phyloP scores from a whole-genome alignment of 169 alveolate species.

The Cryptosporidium canis region DNA sequence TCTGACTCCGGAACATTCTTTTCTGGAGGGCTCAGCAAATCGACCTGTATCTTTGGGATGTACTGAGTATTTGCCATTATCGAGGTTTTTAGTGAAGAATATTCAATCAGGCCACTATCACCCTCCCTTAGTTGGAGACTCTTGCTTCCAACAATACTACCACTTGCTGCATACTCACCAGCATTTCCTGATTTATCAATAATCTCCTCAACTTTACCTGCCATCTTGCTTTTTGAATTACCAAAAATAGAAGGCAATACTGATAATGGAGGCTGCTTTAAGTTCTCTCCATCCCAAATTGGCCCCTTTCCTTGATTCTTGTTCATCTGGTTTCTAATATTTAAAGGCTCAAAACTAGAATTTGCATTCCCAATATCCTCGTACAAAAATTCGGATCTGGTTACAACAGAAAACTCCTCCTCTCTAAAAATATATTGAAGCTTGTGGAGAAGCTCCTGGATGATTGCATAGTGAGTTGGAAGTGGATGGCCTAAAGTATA shows the following conservation, averaged over 20 bases:
- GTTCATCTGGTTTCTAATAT: not conserved
- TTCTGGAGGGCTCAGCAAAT: slow-evolving; percentile 68
- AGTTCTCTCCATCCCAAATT: slow-evolving; percentile 50
- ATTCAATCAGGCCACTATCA: slow-evolving; percentile 35
- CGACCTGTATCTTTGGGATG: slow-evolving; percentile 60
- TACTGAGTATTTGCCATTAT: slow-evolving; percentile 40
- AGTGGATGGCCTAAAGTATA: slow-evolving; percentile 51
- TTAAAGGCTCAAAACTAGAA: slow-evolving; percentile 16
- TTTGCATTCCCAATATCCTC: slow-evolving; percentile 44
- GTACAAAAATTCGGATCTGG: slow-evolving; percentile 57
- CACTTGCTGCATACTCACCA: not conserved
- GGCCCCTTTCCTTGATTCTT: not conserved
- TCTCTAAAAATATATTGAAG: slow-evolving; percentile 70
- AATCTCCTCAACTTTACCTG: not conserved
- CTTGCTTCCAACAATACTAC: not conserved
- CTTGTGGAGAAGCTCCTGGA: slow-evolving; percentile 54
- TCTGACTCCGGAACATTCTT: slow-evolving; percentile 70
- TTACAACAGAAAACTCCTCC: slow-evolving; percentile 56
- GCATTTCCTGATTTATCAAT: not conserved
- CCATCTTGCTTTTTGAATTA: not conserved
- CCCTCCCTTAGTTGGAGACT: not conserved
- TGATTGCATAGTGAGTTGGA: slow-evolving; percentile 68
- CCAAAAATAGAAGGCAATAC: slow-evolving; percentile 63
- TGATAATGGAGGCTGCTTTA: slow-evolving; percentile 67
- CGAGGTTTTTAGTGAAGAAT: slow-evolving; percentile 32